A percentile compares a stretch with the other conserved stretches of the same genome.
phyloP scores from a whole-genome alignment of 148 eudicot species.

The Fagopyrum homotropicum region DNA sequence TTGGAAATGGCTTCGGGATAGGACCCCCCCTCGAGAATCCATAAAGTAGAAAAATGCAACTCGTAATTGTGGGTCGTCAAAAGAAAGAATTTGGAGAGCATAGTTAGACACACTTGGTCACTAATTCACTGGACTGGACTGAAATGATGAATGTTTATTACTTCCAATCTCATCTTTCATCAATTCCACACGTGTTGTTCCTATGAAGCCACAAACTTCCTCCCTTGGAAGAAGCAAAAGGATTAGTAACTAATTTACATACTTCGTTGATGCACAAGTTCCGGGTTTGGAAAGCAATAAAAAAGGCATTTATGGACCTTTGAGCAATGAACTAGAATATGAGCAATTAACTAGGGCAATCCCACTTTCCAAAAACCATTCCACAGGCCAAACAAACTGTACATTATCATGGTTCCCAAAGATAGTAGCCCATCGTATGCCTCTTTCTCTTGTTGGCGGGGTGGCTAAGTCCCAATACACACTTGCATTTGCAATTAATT shows the following conservation, averaged over 20 bases:
- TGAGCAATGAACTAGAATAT: constrained; percentile 19
- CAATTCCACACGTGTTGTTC: constrained; percentile 65
- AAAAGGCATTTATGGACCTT: constrained; percentile 22
- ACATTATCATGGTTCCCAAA: constrained; percentile 97
- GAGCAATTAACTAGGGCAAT: constrained; percentile 58
- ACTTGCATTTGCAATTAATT: constrained; percentile 66
- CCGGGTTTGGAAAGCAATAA: background rate
- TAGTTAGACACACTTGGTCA: constrained; percentile 92
- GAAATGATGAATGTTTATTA: constrained; percentile 39
- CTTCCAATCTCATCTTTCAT: constrained; percentile 47
- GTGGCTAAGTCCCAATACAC: constrained; percentile 79
- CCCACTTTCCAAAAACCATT: constrained; percentile 70
- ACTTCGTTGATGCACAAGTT: background rate
- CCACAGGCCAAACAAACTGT: constrained; percentile 78
- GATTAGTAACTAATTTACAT: background rate
- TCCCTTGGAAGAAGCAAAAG: constrained; percentile 23
- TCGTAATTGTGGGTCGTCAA: constrained; percentile 30
- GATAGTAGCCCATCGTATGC: constrained; percentile 70
- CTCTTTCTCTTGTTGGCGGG: constrained; percentile 57
- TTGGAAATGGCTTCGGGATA: constrained; percentile 79
- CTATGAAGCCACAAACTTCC: constrained; percentile 48
- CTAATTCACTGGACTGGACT: constrained; percentile 46
- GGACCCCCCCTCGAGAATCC: constrained; percentile 94
- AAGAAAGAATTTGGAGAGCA: constrained; percentile 49
- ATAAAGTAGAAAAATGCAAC: constrained; percentile 65